These are phyloP conservation scores for Panaeolus cyanescens DNA, from an alignment of 768 basidiomycete genomes.

Conservation along the genomic window DNA sequence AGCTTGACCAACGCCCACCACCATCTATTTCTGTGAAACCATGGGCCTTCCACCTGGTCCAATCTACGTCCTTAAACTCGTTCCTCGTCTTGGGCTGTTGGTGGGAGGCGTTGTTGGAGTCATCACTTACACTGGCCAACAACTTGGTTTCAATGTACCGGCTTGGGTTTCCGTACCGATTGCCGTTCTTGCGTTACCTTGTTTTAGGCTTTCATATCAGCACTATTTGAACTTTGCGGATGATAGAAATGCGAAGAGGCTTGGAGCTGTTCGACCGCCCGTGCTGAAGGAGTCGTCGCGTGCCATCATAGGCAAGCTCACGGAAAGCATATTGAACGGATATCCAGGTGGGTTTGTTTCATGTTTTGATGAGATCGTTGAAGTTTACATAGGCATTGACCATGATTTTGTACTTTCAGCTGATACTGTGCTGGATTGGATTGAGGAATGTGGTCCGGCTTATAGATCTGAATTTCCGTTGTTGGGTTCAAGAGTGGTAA, in stretches of 20 bases:
- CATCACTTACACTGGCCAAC: neutral
- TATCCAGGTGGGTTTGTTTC: conserved; percentile 30
- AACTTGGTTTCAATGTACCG: neutral
- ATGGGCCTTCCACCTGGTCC: neutral
- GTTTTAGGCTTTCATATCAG: neutral
- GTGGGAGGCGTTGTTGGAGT: neutral
- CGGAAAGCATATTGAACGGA: conserved; percentile 22
- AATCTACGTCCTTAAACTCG: neutral
- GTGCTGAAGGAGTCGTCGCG: conserved; percentile 13
- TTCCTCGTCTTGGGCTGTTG: neutral
- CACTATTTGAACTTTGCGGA: neutral
- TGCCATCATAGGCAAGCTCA: conserved; percentile 8
- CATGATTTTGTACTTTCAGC: too few relatives aligned
- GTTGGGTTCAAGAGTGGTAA: neutral
- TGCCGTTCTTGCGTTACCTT: neutral
- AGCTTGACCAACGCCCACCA: too few relatives aligned
- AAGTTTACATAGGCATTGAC: too few relatives aligned
- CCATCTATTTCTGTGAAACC: too few relatives aligned
- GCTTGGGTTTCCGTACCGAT: conserved; percentile 9
- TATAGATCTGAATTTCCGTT: conserved; percentile 39
- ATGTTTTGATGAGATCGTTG: neutral
- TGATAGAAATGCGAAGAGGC: conserved; percentile 4
- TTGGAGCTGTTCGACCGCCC: conserved; percentile 18
- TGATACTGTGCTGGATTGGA: conserved; percentile 31
- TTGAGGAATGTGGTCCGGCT: conserved; percentile 50